Evolutionary conservation across 2,329 filamentous ascomycete species (phyloP).

Genomic region (Sporothrix sp.): DNA sequence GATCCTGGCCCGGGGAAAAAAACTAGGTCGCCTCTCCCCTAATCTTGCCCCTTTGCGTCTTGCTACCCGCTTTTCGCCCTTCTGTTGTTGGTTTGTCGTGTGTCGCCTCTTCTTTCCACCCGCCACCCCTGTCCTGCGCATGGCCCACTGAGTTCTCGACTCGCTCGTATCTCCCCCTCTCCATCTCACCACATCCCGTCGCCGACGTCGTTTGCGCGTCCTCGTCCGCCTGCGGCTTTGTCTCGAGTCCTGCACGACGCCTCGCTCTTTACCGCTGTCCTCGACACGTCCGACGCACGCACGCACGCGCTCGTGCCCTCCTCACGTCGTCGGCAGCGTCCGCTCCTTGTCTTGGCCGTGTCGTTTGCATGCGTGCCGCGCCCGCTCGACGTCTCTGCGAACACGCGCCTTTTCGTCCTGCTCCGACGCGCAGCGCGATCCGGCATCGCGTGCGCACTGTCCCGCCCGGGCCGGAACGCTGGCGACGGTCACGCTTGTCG

Average conservation of each 20-base stretch:
- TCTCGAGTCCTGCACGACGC: too few species aligned
- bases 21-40: slow-evolving; percentile 1
- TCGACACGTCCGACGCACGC: not conserved
- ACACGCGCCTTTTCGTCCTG: not conserved
- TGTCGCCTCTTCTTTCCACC: not conserved
- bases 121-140: slow-evolving; percentile 11
- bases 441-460: slow-evolving; percentile 13
- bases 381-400: not conserved
- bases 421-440: not conserved
- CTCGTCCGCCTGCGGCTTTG: not conserved
- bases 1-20: slow-evolving; percentile 7
- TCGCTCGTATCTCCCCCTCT: not conserved
- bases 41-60: not conserved
- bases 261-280: too few species aligned
- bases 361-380: not conserved
- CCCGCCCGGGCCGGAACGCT: slow-evolving; percentile 31
- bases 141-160: slow-evolving; percentile 8
- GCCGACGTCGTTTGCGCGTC: not conserved
- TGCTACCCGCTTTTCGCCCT: not conserved
- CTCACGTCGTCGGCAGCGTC: not conserved
- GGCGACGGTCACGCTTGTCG: slow-evolving; percentile 45
- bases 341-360: not conserved
- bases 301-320: not conserved
- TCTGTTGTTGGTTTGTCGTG: not conserved
- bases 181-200: not conserved